Base-by-base conservation (phyloP, 345 rosid species). In the Trapa bicornis region DNA sequence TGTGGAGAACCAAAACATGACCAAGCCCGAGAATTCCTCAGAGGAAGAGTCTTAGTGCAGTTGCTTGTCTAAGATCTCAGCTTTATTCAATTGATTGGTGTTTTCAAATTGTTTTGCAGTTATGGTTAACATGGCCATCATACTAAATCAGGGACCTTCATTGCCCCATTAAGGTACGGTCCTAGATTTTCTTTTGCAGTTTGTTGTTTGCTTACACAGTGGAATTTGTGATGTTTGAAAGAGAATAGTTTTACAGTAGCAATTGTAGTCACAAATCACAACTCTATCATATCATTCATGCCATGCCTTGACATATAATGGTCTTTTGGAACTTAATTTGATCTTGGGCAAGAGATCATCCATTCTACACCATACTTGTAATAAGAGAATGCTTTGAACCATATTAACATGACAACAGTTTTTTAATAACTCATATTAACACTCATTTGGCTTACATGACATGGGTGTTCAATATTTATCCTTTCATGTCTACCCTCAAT, bases 21-120 rank as follows among this genome's bases (percentile, higher is more conserved):
- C 48, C 60, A 56, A n/a, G 37, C n/a, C n/a, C 2, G 60, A 63
- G 6, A 47, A 65, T 29, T 65, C 67, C 16, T 22, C 52, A 6
- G 67, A 65, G 37, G 67, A 65, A 9, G 67, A 42, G 37, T 42
- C 67, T 2, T n/a, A 22, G 67, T 37, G 47, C 52, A 42, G 53
- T 29, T 65, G 38, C 35, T 2, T 10, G 6, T 32, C 38, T 32
- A 37, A 58, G 11, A 33, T 35, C 15, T 58, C 37, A 33, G 35
- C 5, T 1, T 38, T 58, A 32, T 58, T 58, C 63, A 58, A 35
- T 58, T 58, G 63, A 35, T 32, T 35, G 38, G 38, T 32, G 63
- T 2, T 0, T 58, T 5, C 37, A 32, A 38, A 8, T 58, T 58
- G 0, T 29, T 2, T 10, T 45, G 43, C 13, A 45, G 37, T 58